Evolutionary conservation across 179 eudicot species (phyloP), one percentile per base, ranked within the genome.

Genomic region (Carnegiea gigantea): DNA sequence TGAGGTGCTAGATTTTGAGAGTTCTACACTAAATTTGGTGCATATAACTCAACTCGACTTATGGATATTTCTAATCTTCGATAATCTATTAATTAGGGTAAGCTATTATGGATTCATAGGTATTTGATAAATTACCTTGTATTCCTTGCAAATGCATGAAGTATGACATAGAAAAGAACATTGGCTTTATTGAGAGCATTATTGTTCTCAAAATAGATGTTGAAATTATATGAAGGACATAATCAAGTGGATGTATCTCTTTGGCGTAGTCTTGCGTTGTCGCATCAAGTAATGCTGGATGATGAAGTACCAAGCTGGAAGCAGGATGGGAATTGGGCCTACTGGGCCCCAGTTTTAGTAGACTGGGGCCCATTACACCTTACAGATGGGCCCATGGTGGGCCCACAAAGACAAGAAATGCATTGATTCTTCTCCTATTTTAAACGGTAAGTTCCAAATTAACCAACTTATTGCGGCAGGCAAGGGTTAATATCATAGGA

Each of bases 301-400:
- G 46, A 33, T 70, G 60, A 1, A 24, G 59, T 6, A 23, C 23
- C 43, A 49, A 49, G 77, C 77, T 75, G 77, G 60, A 49, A 28
- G 77, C 57, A 51, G 77, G 46, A 5, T 44, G 3, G 64, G 21
- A 30, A 15, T 44, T 44, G 78, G 78, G 62, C 78, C 43, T 49
- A 44, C 24, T 26, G 78, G 78, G 78, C 78, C 78, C 78, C 1
- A 13, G 20, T 6, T 75, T 51, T 51, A 26, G 78, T 26, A 51
- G 12, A 6, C 77, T 24, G 78, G 64, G 64, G 23, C 78, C 54
- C 78, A 49, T 73, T 17, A 0, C 44, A 5, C 44, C 44, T 40
- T 40, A 7, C 9, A 4, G 0, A 0, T 4, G 62, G 78, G 78
- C 64, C 78, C 78, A 15, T n/a, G 12, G 2, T 48, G 17, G 44